Conservation (phyloP, 768 basidiomycete genomes). For the Dacryopinax primogenitus region DNA sequence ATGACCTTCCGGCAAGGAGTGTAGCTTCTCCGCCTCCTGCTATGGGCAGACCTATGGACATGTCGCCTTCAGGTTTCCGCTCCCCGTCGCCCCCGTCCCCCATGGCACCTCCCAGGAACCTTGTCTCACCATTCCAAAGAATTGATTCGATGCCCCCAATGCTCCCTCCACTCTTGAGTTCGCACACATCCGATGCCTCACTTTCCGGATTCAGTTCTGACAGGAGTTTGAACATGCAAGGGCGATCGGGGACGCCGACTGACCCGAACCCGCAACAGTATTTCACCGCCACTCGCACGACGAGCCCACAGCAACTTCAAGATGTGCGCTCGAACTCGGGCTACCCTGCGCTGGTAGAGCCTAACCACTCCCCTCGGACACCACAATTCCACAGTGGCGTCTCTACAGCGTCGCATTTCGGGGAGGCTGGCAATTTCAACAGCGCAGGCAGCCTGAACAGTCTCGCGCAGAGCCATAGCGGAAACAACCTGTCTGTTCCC, state of each 20-base stretch:
- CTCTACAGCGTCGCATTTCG: background rate
- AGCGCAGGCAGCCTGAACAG: background rate
- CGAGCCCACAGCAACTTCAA: background rate
- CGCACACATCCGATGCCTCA: background rate
- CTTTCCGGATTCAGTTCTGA: background rate
- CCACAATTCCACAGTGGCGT: slow-evolving; percentile 1
- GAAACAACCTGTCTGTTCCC: background rate
- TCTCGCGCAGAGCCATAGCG: background rate
- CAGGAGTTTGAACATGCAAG: background rate
- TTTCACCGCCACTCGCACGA: slow-evolving; percentile 9
- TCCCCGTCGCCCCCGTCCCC: slow-evolving; percentile 16
- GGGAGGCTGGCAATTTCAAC: background rate
- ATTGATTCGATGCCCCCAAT: slow-evolving; percentile 40
- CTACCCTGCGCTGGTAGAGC: background rate
- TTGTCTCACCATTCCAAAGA: slow-evolving; percentile 28
- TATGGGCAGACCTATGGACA: slow-evolving; percentile 15
- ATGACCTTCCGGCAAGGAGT: slow-evolving; percentile 16
- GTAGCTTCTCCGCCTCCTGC: slow-evolving; percentile 23
- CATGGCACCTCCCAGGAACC: slow-evolving; percentile 25
- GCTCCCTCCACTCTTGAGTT: slow-evolving; percentile 28
- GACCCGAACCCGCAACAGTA: slow-evolving; percentile 21
- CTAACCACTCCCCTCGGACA: slow-evolving; percentile 7
- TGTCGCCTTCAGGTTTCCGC: slow-evolving; percentile 24
- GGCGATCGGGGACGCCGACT: slow-evolving; percentile 18
- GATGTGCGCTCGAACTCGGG: background rate